Conservation (phyloP, 768 basidiomycete genomes). For the Dioszegia hungarica region DNA sequence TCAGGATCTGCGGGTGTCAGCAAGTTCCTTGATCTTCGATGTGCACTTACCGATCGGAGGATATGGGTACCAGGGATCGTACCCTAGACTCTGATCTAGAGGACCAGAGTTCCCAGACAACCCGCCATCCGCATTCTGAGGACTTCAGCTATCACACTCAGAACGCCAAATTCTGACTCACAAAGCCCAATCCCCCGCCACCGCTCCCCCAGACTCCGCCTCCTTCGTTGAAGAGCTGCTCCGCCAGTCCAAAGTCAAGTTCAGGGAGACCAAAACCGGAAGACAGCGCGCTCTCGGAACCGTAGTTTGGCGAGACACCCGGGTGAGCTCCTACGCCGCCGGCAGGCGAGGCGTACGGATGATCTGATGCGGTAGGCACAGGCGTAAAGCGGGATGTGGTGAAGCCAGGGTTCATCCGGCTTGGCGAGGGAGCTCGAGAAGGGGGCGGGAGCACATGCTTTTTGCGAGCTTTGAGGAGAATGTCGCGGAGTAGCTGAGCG, state of each 20-base stretch:
- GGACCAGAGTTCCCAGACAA: too few relatives aligned
- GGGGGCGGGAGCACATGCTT: slow-evolving; percentile 32
- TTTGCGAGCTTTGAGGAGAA: slow-evolving; percentile 29
- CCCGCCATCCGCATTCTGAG: neutral
- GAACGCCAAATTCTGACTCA: neutral
- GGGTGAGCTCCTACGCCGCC: neutral
- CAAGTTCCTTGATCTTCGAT: too few relatives aligned
- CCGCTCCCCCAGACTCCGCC: neutral
- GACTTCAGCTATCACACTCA: neutral
- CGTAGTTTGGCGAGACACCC: neutral
- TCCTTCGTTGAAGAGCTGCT: slow-evolving; percentile 25
- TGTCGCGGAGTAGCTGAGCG: slow-evolving; percentile 28
- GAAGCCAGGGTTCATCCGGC: slow-evolving; percentile 13
- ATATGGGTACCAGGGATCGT: too few relatives aligned
- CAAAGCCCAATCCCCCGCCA: slow-evolving; percentile 2
- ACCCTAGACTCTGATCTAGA: too few relatives aligned
- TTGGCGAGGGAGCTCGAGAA: slow-evolving; percentile 9
- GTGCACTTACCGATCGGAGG: too few relatives aligned
- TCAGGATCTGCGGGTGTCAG: too few relatives aligned
- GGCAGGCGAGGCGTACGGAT: neutral
- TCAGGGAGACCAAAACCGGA: neutral
- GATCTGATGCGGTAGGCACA: neutral
- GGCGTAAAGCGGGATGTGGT: neutral
- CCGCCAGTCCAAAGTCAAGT: slow-evolving; percentile 36
- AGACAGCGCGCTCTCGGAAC: neutral